Evolutionary conservation across 1,284 basidiomycete species (phyloP).

Genomic region (Leccinum brunneo-olivaceum): DNA sequence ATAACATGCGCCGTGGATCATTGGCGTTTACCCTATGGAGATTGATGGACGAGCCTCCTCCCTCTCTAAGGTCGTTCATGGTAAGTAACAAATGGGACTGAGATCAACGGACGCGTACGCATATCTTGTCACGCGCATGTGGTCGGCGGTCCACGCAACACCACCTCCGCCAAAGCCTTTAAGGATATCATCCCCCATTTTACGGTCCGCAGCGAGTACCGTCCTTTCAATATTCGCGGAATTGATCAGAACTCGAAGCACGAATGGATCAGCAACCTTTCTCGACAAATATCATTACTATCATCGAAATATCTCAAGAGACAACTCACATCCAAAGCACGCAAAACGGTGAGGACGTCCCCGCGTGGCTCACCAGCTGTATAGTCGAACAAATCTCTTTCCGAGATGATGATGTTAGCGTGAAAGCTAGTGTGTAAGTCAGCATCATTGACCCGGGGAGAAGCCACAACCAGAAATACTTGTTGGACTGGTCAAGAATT

Average conservation of each 20-base stretch:
- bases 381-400: constrained; percentile 76
- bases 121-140: constrained; percentile 56
- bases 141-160: constrained; percentile 55
- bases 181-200: constrained; percentile 52
- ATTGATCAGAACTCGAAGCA: constrained; percentile 81
- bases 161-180: constrained; percentile 41
- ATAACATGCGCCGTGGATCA: constrained; percentile 44
- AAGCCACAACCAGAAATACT: constrained; percentile 40
- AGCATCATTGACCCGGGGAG: constrained; percentile 1
- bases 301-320: neutral
- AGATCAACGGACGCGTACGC: constrained; percentile 37
- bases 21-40: constrained; percentile 31
- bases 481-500: constrained; percentile 50
- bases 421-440: constrained; percentile 29
- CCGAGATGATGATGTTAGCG: constrained; percentile 54
- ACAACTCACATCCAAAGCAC: constrained; percentile 69
- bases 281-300: constrained; percentile 4
- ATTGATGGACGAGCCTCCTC: constrained; percentile 47
- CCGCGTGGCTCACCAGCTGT: constrained; percentile 57
- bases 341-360: constrained; percentile 67
- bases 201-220: constrained; percentile 58
- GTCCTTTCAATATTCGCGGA: constrained; percentile 64
- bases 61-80: constrained; percentile 42
- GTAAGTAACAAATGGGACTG: constrained; percentile 6
- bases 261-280: constrained; percentile 71